phyloP scores from a whole-genome alignment of 1,284 basidiomycete species.

The Apiotrichum veenhuisii region DNA sequence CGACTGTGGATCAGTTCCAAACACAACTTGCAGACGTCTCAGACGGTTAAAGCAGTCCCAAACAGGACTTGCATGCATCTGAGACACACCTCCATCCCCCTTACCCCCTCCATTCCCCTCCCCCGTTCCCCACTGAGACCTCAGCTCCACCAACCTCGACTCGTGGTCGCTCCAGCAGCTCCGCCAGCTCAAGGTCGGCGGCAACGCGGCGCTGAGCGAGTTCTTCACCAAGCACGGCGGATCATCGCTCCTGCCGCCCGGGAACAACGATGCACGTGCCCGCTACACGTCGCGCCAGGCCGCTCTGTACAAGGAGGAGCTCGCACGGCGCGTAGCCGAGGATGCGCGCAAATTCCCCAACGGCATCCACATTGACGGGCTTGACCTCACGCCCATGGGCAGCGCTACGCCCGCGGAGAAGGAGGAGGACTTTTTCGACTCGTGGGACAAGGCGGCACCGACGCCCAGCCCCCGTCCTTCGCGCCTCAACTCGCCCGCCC shows the following conservation, averaged over 20 bases:
- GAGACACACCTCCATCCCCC: too few species aligned
- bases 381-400: constrained; percentile 53
- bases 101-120: neutral
- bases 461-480: constrained; percentile 32
- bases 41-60: too few species aligned
- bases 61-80: too few species aligned
- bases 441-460: constrained; percentile 74
- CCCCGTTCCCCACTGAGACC: constrained; percentile 4
- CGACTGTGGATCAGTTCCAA: too few species aligned
- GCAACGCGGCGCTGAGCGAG: constrained; percentile 82
- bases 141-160: constrained; percentile 93
- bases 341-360: constrained; percentile 72
- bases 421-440: constrained; percentile 90
- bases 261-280: constrained; percentile 74
- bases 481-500: constrained; percentile 26
- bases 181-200: constrained; percentile 93
- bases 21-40: too few species aligned
- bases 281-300: constrained; percentile 84
- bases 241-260: constrained; percentile 58
- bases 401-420: constrained; percentile 49
- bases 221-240: constrained; percentile 89
- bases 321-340: constrained; percentile 74
- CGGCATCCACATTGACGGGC: constrained; percentile 74
- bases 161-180: constrained; percentile 89
- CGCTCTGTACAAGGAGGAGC: constrained; percentile 87